Base-by-base conservation (phyloP, 805 yeast species). In the Brettanomyces bruxellensis region DNA sequence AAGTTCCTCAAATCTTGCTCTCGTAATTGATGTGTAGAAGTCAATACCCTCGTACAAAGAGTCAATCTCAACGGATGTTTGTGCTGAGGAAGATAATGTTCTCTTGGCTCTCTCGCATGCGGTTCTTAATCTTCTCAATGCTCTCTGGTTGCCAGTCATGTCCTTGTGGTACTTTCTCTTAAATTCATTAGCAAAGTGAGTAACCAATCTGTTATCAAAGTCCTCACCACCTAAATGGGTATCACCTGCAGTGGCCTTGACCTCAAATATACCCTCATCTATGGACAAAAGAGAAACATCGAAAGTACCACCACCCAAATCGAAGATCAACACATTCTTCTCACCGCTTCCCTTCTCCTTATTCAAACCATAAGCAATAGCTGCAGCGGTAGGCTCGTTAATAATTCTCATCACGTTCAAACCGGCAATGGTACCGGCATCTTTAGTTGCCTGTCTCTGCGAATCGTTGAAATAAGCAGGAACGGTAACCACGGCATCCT, bases 51-150 rank as follows among this genome's bases (percentile, higher is more conserved):
- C 97, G 73, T 68, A 88, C 59, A 90, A 74, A 40, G 98, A 90
- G 72, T 90, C 98, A 64, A 90, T 88, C 78, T 90, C 98, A 59
- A 90, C 77, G 32, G 96, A 83, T 53, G 96, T 87, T 75, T 89
- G 96, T 55, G 97, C 89, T 50, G 95, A 86, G 36, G 96, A 89
- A 34, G 97, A 91, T 63, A 90, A 79, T 52, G 97, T 87, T 80
- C 97, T 88, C 93, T 90, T 90, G 54, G 98, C 98, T 71, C 97
- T 83, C 78, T 90, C 98, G 75, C 95, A 88, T 56, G 97, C 96
- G 59, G 97, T 90, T 81, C 97, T 86, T 70, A 90, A 79, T 83
- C 97, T 88, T 79, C 97, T 88, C 66, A 91, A 77, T 53, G 98
- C 95, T 78, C 97, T 86, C 76, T 89, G 96, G 83, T 90, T 89